phyloP scores from a whole-genome alignment of 768 basidiomycete genomes.

The Pleurotus sapidus region DNA sequence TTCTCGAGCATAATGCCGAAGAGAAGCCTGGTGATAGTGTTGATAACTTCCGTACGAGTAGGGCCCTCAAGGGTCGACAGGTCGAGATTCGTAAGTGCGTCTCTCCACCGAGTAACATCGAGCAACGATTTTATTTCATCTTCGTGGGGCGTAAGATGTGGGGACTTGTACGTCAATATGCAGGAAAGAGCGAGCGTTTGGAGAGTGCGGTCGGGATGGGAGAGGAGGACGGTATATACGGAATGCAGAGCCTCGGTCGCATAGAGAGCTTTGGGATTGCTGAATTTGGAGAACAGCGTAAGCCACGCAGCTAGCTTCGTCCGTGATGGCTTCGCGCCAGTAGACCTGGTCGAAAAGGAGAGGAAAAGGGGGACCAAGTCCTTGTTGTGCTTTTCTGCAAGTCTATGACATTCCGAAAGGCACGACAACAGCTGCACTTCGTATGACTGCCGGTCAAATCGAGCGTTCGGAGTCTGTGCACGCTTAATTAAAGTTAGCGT shows the following conservation, averaged over 20 bases:
- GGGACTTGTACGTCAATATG: conserved; percentile 77
- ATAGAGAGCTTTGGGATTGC: conserved; percentile 88
- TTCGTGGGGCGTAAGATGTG: conserved; percentile 51
- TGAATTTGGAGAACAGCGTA: conserved; percentile 83
- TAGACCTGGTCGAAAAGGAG: conserved; percentile 36
- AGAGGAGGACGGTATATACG: conserved; percentile 72
- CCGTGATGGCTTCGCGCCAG: conserved; percentile 44
- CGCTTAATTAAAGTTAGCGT: conserved; percentile 10
- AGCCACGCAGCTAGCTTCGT: conserved; percentile 75
- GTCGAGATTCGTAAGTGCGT: conserved; percentile 74
- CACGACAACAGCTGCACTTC: conserved; percentile 76
- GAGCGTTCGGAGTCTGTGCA: conserved; percentile 35
- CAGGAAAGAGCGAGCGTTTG: conserved; percentile 78
- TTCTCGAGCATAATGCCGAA: conserved; percentile 89
- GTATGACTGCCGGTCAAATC: conserved; percentile 75
- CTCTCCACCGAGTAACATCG: conserved; percentile 88
- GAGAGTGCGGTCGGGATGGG: conserved; percentile 79
- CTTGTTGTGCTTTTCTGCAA: conserved; percentile 87
- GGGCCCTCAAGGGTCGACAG: conserved; percentile 49
- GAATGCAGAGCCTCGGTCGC: conserved; percentile 60
- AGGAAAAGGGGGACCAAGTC: conserved; percentile 88
- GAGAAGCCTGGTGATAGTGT: conserved; percentile 69
- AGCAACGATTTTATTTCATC: conserved; percentile 69
- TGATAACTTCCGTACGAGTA: conserved; percentile 65
- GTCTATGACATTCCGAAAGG: conserved; percentile 61